Conservation (phyloP, 768 basidiomycete species). For the Strobilomyces echinocephalus region DNA sequence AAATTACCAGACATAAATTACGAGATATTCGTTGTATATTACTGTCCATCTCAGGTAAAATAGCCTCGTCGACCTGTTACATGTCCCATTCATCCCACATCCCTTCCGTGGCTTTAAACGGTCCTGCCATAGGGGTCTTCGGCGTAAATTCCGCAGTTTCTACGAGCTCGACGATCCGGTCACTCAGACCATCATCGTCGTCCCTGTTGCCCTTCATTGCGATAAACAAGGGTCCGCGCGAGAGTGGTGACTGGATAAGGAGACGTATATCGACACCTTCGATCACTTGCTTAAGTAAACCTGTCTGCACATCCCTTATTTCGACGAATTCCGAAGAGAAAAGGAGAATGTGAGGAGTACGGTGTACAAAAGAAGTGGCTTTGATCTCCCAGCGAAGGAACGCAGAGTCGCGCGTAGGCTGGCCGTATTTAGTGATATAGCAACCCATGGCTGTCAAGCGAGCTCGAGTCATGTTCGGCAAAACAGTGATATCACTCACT, state of each 20-base stretch:
- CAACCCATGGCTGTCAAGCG: constrained; percentile 60
- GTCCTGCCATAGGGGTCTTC: constrained; percentile 26
- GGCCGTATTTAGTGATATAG: constrained; percentile 68
- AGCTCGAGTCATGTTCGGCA: constrained; percentile 1
- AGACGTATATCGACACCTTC: constrained; percentile 68
- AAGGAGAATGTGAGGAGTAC: constrained; percentile 62
- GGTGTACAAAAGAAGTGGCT: constrained; percentile 56
- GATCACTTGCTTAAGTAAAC: constrained; percentile 77
- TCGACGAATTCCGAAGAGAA: constrained; percentile 76
- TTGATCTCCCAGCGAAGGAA: constrained; percentile 79
- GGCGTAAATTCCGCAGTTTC: constrained; percentile 59
- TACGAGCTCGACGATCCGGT: constrained; percentile 62
- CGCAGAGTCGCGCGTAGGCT: constrained; percentile 53
- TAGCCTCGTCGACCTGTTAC: constrained; percentile 24
- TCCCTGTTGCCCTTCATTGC: constrained; percentile 60
- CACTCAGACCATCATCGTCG: constrained; percentile 52
- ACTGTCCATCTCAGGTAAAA: not conserved
- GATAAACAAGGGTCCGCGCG: constrained; percentile 47
- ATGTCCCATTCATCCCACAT: constrained; percentile 78
- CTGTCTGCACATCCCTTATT: constrained; percentile 58
- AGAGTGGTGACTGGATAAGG: constrained; percentile 38
- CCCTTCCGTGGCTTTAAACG: constrained; percentile 16
- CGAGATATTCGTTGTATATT: not conserved
- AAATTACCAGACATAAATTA: constrained; percentile 17
- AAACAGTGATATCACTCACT: constrained; percentile 38